Conservation (phyloP, 106 monocot genomes). For the Dioscorea dumetorum region DNA sequence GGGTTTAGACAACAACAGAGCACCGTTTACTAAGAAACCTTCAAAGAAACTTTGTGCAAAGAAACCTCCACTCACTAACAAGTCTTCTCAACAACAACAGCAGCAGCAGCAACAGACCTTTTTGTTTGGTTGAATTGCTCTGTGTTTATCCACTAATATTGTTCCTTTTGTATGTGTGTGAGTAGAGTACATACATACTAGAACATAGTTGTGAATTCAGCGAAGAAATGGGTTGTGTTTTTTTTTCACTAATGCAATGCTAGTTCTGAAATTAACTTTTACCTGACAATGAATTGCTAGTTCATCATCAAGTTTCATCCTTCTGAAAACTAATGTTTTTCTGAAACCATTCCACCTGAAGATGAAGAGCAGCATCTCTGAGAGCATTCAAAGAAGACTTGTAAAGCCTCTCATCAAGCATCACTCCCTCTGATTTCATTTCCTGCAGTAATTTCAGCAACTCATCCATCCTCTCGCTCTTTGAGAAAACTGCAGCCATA, state of each 20-base stretch:
- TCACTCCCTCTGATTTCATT: conserved; percentile 33
- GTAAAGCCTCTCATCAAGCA: conserved; percentile 58
- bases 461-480: conserved; percentile 46
- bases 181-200: no score
- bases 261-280: not conserved
- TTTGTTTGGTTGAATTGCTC: conserved; percentile 13
- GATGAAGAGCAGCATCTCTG: conserved; percentile 60
- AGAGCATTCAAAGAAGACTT: conserved; percentile 65
- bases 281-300: conserved; percentile 2
- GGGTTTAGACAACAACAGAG: conserved; percentile 7
- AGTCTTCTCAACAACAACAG: not conserved
- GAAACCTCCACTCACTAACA: conserved; percentile 6
- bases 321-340: conserved; percentile 30
- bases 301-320: conserved; percentile 52
- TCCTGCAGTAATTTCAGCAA: conserved; percentile 53
- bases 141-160: not conserved
- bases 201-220: no score
- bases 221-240: no score
- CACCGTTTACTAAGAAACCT: conserved; percentile 16
- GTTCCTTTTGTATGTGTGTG: no score
- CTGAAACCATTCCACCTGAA: conserved; percentile 48
- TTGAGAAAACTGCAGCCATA: conserved; percentile 84
- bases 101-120: not conserved
- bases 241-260: not conserved
- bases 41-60: conserved; percentile 10